Conservation (phyloP, 202 grass and related monocot genomes). For the Schoenoplectus triqueter region DNA sequence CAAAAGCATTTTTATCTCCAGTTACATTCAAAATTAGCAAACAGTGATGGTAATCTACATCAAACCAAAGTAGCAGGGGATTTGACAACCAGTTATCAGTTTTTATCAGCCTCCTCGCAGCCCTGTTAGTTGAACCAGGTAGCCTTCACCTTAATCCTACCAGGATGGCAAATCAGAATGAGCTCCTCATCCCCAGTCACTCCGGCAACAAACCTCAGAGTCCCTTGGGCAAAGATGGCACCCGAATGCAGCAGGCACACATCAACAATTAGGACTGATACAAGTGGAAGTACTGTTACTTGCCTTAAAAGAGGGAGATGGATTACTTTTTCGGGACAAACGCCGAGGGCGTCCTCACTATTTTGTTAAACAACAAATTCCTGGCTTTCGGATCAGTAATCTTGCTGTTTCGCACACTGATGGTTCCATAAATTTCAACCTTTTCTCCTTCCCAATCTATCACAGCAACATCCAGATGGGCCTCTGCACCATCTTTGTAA, state of each 20-base stretch:
- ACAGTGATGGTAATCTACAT: neutral
- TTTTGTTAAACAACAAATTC: constrained; percentile 12
- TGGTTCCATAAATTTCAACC: neutral
- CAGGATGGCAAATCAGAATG: neutral
- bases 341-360: neutral
- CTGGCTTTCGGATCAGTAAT: neutral
- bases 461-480: neutral
- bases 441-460: constrained; percentile 20
- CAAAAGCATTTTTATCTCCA: neutral
- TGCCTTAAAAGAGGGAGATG: constrained; percentile 10
- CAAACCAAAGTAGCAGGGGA: neutral
- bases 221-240: constrained; percentile 1
- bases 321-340: neutral
- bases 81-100: neutral
- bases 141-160: neutral
- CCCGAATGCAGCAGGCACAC: neutral
- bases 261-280: neutral
- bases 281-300: constrained; percentile 24
- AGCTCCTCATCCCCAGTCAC: constrained; percentile 4
- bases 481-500: constrained; percentile 8
- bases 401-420: neutral
- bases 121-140: neutral
- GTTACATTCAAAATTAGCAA: neutral
- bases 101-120: neutral
- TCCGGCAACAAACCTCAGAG: neutral